phyloP scores from a whole-genome alignment of 202 grass and related monocot genomes.

The Bolboschoenoplectus hybrid region DNA sequence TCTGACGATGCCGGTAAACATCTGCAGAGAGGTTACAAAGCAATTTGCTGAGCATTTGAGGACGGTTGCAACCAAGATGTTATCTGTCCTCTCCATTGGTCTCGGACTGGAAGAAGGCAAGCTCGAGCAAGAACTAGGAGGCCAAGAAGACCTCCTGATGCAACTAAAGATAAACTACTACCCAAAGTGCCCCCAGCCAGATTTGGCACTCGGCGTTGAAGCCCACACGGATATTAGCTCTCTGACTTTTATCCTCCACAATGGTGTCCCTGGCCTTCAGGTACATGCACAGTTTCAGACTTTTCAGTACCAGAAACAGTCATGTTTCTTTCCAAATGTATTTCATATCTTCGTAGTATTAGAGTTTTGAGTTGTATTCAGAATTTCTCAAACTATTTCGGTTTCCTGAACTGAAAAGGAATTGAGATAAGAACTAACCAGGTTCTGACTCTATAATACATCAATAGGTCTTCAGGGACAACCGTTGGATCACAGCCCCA shows the following conservation, averaged over 20 bases:
- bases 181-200: constrained; percentile 76
- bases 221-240: constrained; percentile 83
- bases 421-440: neutral
- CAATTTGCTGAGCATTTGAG: constrained; percentile 49
- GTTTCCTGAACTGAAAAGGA: neutral
- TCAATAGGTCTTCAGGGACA: constrained; percentile 50
- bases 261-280: constrained; percentile 71
- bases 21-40: constrained; percentile 46
- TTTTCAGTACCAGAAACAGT: neutral
- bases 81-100: constrained; percentile 64
- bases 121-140: constrained; percentile 54
- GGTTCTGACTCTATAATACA: neutral
- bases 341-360: neutral
- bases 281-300: constrained; percentile 1
- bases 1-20: neutral
- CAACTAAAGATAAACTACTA: constrained; percentile 98
- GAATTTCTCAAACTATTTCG: neutral
- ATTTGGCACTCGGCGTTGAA: constrained; percentile 83
- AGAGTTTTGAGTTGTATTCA: neutral
- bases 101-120: constrained; percentile 34
- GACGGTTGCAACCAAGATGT: constrained; percentile 51
- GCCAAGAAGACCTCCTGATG: constrained; percentile 49
- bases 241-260: constrained; percentile 89
- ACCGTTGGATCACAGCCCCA: constrained; percentile 64
- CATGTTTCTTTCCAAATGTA: neutral